These are phyloP conservation scores for Exophiala spinifera DNA, from an alignment of 2,329 filamentous ascomycete species.

Conservation along the genomic window DNA sequence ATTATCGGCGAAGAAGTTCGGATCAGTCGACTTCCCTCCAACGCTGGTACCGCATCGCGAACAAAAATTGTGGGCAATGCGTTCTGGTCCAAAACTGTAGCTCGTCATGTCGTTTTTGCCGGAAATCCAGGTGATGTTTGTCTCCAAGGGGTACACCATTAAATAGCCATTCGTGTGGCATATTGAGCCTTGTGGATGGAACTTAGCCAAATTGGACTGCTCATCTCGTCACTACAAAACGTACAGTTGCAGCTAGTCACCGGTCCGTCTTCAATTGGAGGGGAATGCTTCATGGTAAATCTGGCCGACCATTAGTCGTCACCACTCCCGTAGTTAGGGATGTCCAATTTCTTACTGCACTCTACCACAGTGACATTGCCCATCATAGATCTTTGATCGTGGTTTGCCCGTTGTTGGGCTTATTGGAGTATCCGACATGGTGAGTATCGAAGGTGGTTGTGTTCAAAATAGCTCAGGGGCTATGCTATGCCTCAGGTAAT, in stretches of 20 bases:
- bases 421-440: slow-evolving; percentile 19
- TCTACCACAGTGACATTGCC: slow-evolving; percentile 28
- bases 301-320: slow-evolving; percentile 1
- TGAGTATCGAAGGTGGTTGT: slow-evolving; percentile 3
- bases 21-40: slow-evolving; percentile 28
- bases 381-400: slow-evolving; percentile 27
- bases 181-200: slow-evolving; percentile 30
- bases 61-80: slow-evolving; percentile 34
- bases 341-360: slow-evolving; percentile 12
- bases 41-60: slow-evolving; percentile 33
- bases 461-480: no score
- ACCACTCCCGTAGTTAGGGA: slow-evolving; percentile 2
- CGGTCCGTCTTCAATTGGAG: slow-evolving; percentile 26
- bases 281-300: slow-evolving; percentile 29
- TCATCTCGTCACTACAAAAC: not conserved
- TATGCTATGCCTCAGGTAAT: no score
- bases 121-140: slow-evolving; percentile 28
- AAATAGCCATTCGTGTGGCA: slow-evolving; percentile 34
- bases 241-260: slow-evolving; percentile 29
- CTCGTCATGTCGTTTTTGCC: slow-evolving; percentile 29
- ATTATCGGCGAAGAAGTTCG: slow-evolving; percentile 27
- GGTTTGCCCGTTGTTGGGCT: slow-evolving; percentile 24
- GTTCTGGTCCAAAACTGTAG: slow-evolving; percentile 32
- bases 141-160: slow-evolving; percentile 30
- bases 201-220: not conserved